Evolutionary conservation across 139 green algal species (phyloP).

Genomic region (Yamagishiella unicocca): DNA sequence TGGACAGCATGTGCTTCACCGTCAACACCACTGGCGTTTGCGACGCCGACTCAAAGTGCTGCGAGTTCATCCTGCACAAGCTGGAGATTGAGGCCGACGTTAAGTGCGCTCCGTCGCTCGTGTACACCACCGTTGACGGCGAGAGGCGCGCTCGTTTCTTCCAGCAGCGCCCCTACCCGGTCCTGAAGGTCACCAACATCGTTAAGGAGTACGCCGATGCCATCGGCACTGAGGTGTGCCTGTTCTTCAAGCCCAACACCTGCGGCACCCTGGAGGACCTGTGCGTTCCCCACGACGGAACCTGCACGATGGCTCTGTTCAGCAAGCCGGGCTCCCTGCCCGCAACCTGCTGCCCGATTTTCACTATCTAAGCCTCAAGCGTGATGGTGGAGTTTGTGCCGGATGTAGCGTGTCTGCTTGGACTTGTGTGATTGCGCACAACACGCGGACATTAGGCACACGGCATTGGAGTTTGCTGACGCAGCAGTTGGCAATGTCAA

Average conservation of each 20-base stretch:
- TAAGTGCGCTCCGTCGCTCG: conserved; percentile 25
- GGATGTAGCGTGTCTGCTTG: no score
- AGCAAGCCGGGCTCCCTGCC: conserved; percentile 13
- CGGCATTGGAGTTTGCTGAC: no score
- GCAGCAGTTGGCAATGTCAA: no score
- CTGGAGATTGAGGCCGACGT: conserved; percentile 48
- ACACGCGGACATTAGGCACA: no score
- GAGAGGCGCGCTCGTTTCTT: conserved; percentile 19
- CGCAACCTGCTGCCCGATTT: background rate
- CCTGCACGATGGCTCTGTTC: conserved; percentile 41
- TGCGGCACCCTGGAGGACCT: conserved; percentile 17
- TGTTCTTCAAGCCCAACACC: conserved; percentile 11
- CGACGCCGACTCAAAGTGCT: conserved; percentile 20
- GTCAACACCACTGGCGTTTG: background rate
- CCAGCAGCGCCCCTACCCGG: conserved; percentile 41
- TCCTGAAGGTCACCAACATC: conserved; percentile 56
- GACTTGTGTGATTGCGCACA: no score
- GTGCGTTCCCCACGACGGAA: conserved; percentile 17
- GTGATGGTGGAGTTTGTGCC: no score
- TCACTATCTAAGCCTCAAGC: no score
- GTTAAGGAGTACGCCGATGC: conserved; percentile 12
- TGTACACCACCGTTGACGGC: conserved; percentile 54
- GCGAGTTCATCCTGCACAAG: conserved; percentile 51
- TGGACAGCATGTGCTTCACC: conserved; percentile 34
- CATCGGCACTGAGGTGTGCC: conserved; percentile 41